Conservation (phyloP, 306 rosid genomes). For the Sicyos edulis region DNA sequence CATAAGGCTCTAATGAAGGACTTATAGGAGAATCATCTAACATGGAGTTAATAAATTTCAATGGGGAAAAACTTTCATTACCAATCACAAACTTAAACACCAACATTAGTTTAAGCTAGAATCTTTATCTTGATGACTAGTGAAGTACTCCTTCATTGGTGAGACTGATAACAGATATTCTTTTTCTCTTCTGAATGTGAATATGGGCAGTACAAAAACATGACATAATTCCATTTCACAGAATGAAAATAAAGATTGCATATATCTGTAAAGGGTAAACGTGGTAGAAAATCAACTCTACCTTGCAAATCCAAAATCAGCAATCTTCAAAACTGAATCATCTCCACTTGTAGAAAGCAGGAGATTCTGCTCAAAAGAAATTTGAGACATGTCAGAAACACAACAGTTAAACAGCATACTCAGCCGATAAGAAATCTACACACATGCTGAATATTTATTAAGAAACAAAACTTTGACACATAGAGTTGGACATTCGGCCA, state of each 20-base stretch:
- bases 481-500: conserved; percentile 3
- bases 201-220: not conserved
- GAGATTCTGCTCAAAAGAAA: conserved; percentile 72
- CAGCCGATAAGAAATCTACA: conserved; percentile 28
- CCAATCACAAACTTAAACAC: conserved; percentile 16
- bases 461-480: not conserved
- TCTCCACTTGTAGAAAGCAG: conserved; percentile 71
- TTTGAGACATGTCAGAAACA: conserved; percentile 35
- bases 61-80: not conserved
- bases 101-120: conserved; percentile 14
- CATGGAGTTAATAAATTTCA: not conserved
- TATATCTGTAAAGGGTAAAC: not conserved
- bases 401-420: conserved; percentile 35
- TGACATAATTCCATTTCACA: conserved; percentile 4
- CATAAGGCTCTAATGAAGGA: not conserved
- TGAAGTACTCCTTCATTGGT: not conserved
- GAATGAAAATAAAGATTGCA: not conserved
- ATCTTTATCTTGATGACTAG: conserved; percentile 2
- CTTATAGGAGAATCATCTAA: not conserved
- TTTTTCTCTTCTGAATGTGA: conserved; percentile 9
- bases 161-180: conserved; percentile 11
- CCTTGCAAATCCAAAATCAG: conserved; percentile 99
- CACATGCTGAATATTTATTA: conserved; percentile 14
- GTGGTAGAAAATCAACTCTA: conserved; percentile 18
- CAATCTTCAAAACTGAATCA: conserved; percentile 78